Evolutionary conservation across 257 asterid genomes (phyloP), one percentile per base, ranked within the genome.

Genomic region (Nicotiana tabacum): DNA sequence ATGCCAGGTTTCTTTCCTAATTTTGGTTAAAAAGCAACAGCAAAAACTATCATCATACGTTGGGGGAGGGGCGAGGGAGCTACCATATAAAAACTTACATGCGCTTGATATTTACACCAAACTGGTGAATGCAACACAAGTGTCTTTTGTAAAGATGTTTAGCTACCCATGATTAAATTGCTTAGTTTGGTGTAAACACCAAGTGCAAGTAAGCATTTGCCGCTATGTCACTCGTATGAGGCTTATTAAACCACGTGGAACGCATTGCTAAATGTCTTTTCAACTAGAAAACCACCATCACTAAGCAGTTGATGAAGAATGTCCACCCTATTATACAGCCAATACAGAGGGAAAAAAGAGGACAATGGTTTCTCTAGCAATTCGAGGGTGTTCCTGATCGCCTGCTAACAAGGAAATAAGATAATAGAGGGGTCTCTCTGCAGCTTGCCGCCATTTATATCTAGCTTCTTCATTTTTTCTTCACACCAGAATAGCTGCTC

Each of bases 401-500:
- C 62, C 56, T 74, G 61, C 89, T 87, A 89, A 58, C 91, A 88
- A 77, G 98, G 98, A 85, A 96, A 96, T 80, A 96, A 88, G 67
- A 88, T 64, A 12, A 97, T 93, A 30, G 98, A 90, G 2, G 98
- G 97, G 80, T 94, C 98, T 68, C 99, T 93, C 82, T 68, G 94
- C 83, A 96, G 85, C 87, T 94, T 94, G 21, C 96, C 98, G 21
- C 89, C 89, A 0, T 85, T 68, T 18, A 91, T 61, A 17, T 85
- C 89, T 77, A 93, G 65, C 84, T 90, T 96, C 90, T 94, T 94
- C 93, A 89, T 90, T 94, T 92, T 96, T 48, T 92, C 98, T 82
- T 94, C 97, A 5, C 98, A 94, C 98, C 99, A 96, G 77, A 92
- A 82, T 60, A 93, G 64, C 66, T 94, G 97, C 21, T 92, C 93